Base-by-base conservation (phyloP, 257 asterid genomes). In the Avicennia marina region DNA sequence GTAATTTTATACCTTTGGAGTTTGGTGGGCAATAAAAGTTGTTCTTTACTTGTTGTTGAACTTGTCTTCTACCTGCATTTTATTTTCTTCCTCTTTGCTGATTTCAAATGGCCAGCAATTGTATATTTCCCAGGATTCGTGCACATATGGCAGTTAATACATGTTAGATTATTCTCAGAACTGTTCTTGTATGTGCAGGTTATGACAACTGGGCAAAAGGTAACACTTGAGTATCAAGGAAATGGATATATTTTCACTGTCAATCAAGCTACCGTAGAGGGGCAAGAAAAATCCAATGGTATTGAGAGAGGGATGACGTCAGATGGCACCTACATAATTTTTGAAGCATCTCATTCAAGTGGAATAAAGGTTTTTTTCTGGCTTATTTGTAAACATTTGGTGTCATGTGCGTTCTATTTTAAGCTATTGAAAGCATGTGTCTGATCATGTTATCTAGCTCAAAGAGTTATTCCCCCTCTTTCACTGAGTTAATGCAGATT, bases 201-300 rank as follows among this genome's bases (percentile, higher is more conserved):
- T 60, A 78, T 91, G 98, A 78, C 96, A 25, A 69, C 74, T 56
- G 96, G 98, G 38, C 98, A 91, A 75, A 74, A 79, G 78, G 93
- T 83, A 31, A 78, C 90, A 70, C 76, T 91, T 70, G 98, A 91
- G 67, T 89, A 83, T 73, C 95, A 77, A 65, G 98, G 98, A 57
- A 89, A 73, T 69, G 77, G 78, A 57, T 93, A 78, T 74, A 52
- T 82, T 66, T 86, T 80, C 72, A 93, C 98, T 6, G 96, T 93
- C 71, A 88, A 74, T 67, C 87, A 89, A 72, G 96, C 95, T 78
- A 34, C 86, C 45, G 64, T 86, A 20, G 95, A 83, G 71, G 95
- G 89, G 20, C 80, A 73, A 60, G 94, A 82, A 55, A 83, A 65
- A 64, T 72, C 95, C 56, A 70, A 50, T 19, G 74, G 73, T 63